These are phyloP conservation scores for Suzukiozyma palmioleophila DNA, from an alignment of 1,139 yeast species.

Conservation along the genomic window DNA sequence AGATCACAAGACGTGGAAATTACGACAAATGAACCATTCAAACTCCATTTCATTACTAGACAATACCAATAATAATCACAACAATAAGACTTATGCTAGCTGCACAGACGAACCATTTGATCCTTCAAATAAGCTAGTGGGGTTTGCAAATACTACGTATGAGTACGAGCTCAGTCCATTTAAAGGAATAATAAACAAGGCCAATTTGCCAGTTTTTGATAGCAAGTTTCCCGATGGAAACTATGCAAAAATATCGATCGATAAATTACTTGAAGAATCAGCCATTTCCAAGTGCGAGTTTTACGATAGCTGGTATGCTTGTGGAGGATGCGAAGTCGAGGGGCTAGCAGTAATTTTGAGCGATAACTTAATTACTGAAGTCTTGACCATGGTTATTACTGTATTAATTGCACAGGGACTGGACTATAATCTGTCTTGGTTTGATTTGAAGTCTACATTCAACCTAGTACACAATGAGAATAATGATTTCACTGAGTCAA, in stretches of 20 bases:
- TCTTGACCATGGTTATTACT: conserved; percentile 43
- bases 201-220: conserved; percentile 45
- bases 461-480: conserved; percentile 2
- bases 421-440: conserved; percentile 16
- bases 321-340: conserved; percentile 54
- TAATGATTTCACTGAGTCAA: conserved; percentile 10
- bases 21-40: conserved; percentile 83
- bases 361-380: conserved; percentile 21
- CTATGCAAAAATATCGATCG: conserved; percentile 20
- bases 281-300: conserved; percentile 60
- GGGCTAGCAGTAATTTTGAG: conserved; percentile 27
- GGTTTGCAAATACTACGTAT: conserved; percentile 39
- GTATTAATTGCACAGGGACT: conserved; percentile 43
- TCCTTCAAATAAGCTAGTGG: conserved; percentile 22
- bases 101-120: conserved; percentile 1
- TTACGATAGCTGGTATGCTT: conserved; percentile 42
- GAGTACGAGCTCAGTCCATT: conserved; percentile 48
- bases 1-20: conserved; percentile 49
- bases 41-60: conserved; percentile 64
- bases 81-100: conserved; percentile 6
- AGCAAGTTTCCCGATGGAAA: conserved; percentile 14
- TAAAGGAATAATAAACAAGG: conserved; percentile 41
- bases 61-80: conserved; percentile 18
- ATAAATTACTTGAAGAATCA: conserved; percentile 39
- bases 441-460: background rate